These are phyloP conservation scores for Asterochloris sp. DNA, from an alignment of 139 green algal species.

Conservation along the genomic window DNA sequence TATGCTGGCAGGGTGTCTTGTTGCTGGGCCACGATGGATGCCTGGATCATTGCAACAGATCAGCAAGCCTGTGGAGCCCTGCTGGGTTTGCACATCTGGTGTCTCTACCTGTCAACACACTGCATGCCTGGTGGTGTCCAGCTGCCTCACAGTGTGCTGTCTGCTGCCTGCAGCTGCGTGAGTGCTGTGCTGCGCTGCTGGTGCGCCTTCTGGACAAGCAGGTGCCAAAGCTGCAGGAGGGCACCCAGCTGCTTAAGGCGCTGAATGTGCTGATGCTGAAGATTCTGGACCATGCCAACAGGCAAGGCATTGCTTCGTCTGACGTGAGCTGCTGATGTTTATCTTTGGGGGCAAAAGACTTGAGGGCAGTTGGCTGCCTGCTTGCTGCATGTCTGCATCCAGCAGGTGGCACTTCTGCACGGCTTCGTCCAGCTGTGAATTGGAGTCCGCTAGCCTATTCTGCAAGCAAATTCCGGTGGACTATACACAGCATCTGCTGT, in stretches of 20 bases:
- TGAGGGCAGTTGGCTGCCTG: background rate
- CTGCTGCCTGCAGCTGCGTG: constrained; percentile 24
- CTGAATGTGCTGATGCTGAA: constrained; percentile 96
- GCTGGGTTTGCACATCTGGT: background rate
- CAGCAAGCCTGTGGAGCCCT: too few relatives aligned
- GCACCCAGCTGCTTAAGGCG: constrained; percentile 64
- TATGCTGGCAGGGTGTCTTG: too few relatives aligned
- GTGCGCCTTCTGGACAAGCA: constrained; percentile 61
- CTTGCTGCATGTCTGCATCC: background rate
- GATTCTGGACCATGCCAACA: constrained; percentile 81
- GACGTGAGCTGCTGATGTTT: background rate
- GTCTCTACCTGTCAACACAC: background rate
- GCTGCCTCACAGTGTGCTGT: background rate
- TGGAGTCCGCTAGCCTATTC: background rate
- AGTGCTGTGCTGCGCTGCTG: constrained; percentile 55
- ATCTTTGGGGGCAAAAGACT: background rate
- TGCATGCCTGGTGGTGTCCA: background rate
- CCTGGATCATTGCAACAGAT: too few relatives aligned
- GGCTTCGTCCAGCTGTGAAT: background rate
- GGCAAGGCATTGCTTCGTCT: background rate
- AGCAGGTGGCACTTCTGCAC: background rate
- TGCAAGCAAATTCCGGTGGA: background rate
- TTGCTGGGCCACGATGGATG: too few relatives aligned
- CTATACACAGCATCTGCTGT: background rate
- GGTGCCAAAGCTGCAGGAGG: constrained; percentile 47